These are phyloP conservation scores for Populus trichocarpa DNA, from an alignment of 441 rosid species.

Conservation along the genomic window DNA sequence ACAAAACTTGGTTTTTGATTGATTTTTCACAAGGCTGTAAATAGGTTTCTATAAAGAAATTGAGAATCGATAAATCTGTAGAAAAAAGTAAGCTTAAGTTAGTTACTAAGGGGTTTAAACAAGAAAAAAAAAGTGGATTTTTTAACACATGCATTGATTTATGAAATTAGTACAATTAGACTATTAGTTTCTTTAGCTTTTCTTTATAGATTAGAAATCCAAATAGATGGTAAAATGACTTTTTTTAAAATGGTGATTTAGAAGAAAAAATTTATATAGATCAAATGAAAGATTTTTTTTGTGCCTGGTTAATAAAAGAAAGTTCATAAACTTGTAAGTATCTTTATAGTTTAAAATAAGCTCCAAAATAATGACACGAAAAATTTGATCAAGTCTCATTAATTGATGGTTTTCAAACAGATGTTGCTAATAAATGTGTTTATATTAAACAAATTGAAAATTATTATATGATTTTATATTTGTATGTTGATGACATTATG, in stretches of 20 bases:
- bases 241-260: no score
- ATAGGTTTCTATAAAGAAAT: background rate
- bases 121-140: no score
- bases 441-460: background rate
- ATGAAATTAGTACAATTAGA: background rate
- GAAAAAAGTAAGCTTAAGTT: background rate
- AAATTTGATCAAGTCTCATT: background rate
- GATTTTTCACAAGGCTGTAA: background rate
- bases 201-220: no score
- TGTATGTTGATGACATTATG: no score
- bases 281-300: background rate
- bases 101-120: background rate
- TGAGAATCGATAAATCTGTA: background rate
- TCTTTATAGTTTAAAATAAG: no score
- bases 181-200: background rate
- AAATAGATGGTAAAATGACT: no score
- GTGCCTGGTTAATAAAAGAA: background rate
- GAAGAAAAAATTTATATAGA: no score
- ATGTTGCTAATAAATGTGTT: background rate
- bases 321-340: no score
- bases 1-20: background rate
- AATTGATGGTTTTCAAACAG: background rate
- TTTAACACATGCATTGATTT: background rate
- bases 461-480: no score
- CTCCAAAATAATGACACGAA: no score